Percentiles rank a stretch among this genome's conserved stretches.
Evolutionary conservation across 2,329 filamentous ascomycete genomes (phyloP).

Genomic region (Pezicula neosporulosa): DNA sequence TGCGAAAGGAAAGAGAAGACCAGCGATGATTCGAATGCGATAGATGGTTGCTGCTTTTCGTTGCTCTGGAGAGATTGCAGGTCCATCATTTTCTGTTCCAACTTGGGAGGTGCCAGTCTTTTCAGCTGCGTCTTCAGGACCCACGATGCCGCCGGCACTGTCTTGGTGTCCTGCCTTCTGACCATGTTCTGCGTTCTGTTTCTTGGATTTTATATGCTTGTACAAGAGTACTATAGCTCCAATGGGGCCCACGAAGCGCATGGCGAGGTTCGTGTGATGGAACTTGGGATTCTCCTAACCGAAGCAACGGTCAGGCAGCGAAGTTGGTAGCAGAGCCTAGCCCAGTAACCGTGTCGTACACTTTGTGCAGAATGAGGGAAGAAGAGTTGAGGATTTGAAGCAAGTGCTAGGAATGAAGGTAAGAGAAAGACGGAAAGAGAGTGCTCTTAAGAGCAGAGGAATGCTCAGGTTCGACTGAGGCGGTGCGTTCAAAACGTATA

Average conservation of each 20-base stretch:
- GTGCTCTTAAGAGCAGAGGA: not conserved
- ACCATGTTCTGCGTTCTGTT: not conserved
- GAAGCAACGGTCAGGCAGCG: too few species aligned
- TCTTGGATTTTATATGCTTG: not conserved
- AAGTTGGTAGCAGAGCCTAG: not conserved
- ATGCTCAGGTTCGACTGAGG: not conserved
- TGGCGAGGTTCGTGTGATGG: not conserved
- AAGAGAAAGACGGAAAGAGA: not conserved
- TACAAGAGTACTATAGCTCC: not conserved
- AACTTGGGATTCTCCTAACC: not conserved
- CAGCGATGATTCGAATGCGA: conserved; percentile 54
- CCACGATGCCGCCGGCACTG: not conserved
- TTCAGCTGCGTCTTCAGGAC: not conserved
- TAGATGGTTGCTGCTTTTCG: conserved; percentile 35
- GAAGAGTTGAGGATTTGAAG: not conserved
- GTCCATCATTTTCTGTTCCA: not conserved
- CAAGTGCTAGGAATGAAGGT: too few species aligned
- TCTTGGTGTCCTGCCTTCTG: not conserved
- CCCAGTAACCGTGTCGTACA: not conserved
- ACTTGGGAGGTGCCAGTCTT: not conserved
- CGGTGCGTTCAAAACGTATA: not conserved
- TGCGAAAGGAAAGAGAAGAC: conserved; percentile 56
- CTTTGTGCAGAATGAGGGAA: not conserved
- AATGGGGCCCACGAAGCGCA: not conserved
- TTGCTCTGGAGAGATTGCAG: conserved; percentile 17